A percentile compares a stretch with the other conserved stretches of the same genome.
These are phyloP conservation scores for Starmerella floris DNA, from an alignment of 805 yeast species.

Conservation along the genomic window DNA sequence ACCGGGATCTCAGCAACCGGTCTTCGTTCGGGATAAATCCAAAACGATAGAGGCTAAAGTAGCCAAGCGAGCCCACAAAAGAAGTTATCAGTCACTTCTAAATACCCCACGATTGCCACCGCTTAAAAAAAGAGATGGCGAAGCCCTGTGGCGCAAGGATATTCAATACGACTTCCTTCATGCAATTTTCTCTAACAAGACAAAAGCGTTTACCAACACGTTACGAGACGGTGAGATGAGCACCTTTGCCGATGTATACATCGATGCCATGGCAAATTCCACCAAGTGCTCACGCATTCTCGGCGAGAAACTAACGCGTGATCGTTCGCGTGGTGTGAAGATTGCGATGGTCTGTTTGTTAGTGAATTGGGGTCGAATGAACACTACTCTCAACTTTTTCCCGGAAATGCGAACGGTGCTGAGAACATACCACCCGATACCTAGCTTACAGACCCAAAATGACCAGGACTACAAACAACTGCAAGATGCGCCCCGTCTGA, in stretches of 20 bases:
- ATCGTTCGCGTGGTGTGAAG: conserved; percentile 46
- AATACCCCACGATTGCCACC: conserved; percentile 29
- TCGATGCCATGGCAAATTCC: conserved; percentile 69
- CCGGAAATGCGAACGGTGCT: conserved; percentile 91
- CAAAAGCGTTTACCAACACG: conserved; percentile 46
- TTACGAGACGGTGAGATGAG: conserved; percentile 31
- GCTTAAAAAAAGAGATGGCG: conserved; percentile 80
- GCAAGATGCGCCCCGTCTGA: conserved; percentile 89
- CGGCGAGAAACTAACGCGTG: conserved; percentile 61
- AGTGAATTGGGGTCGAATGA: conserved; percentile 86
- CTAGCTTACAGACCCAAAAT: conserved; percentile 63
- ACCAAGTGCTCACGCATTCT: conserved; percentile 71
- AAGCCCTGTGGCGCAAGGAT: conserved; percentile 78
- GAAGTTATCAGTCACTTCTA: conserved; percentile 21
- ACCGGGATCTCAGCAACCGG: background rate
- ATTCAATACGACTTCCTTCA: conserved; percentile 70
- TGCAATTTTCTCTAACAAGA: conserved; percentile 48
- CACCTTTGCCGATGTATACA: conserved; percentile 73
- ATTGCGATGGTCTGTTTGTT: conserved; percentile 71
- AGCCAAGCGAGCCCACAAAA: conserved; percentile 17
- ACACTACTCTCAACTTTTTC: conserved; percentile 84
- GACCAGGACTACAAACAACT: conserved; percentile 53
- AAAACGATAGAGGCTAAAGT: background rate
- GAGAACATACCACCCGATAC: conserved; percentile 87
- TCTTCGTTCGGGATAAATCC: background rate